A percentile compares a stretch with the other conserved stretches of the same genome.
Conservation (phyloP, 352 stramenopile genomes). For the Pythium vanterpoolii region DNA sequence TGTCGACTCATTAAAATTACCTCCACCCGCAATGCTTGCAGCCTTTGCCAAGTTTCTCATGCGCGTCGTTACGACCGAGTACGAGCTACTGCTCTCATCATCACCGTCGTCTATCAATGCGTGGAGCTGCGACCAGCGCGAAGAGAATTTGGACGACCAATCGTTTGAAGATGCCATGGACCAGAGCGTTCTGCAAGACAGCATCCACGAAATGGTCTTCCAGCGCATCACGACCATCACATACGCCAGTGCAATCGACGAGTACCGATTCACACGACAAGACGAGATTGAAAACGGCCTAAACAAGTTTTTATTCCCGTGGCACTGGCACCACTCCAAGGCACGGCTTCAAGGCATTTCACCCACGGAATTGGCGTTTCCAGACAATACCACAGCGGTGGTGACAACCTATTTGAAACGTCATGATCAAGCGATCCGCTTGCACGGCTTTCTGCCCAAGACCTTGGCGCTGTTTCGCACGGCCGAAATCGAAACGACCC, state of each 20-base stretch:
- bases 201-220: constrained; percentile 26
- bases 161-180: constrained; percentile 10
- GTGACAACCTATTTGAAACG: constrained; percentile 4
- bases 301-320: constrained; percentile 16
- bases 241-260: constrained; percentile 14
- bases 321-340: constrained; percentile 32
- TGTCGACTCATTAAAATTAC: constrained; percentile 11
- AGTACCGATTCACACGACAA: constrained; percentile 5
- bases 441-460: constrained; percentile 20
- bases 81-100: constrained; percentile 12
- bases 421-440: background rate
- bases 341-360: constrained; percentile 16
- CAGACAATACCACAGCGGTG: constrained; percentile 4
- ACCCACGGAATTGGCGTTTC: constrained; percentile 23
- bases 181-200: constrained; percentile 16
- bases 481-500: constrained; percentile 24
- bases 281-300: background rate
- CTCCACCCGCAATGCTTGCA: constrained; percentile 19
- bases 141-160: constrained; percentile 3
- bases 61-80: constrained; percentile 21
- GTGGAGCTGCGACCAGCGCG: background rate
- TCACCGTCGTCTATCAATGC: background rate
- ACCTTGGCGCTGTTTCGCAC: constrained; percentile 21
- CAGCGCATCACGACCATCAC: constrained; percentile 8
- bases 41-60: constrained; percentile 23